phyloP scores from a whole-genome alignment of 306 rosid genomes.

The Quercus variabilis region DNA sequence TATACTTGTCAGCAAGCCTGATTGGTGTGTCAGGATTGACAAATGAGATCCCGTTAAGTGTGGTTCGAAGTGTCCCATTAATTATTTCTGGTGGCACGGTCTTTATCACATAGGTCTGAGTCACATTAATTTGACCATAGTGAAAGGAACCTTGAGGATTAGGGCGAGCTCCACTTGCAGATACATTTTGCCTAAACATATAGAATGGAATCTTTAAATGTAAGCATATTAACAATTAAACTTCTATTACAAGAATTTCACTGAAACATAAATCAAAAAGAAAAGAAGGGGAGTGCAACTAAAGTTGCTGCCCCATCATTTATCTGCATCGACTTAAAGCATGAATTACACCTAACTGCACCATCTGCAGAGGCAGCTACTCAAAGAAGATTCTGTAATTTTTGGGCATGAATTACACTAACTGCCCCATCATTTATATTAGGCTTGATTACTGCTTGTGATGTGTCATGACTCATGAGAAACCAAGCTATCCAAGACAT shows the following conservation, averaged over 20 bases:
- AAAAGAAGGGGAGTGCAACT: not conserved
- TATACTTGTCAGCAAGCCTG: constrained; percentile 71
- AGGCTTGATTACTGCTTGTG: not conserved
- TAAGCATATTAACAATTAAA: not conserved
- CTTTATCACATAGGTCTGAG: constrained; percentile 67
- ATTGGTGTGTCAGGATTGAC: constrained; percentile 63
- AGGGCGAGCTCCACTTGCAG: constrained; percentile 95
- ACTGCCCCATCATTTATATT: not conserved
- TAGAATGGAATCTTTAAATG: constrained; percentile 11
- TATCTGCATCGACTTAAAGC: not conserved
- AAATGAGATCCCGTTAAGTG: constrained; percentile 83
- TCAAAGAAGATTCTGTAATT: not conserved
- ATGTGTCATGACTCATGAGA: not conserved
- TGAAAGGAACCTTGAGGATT: constrained; percentile 92
- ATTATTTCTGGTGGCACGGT: constrained; percentile 50
- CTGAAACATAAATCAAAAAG: not conserved
- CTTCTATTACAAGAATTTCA: not conserved
- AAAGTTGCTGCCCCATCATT: too few relatives aligned
- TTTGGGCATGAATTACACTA: not conserved
- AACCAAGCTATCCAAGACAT: not conserved
- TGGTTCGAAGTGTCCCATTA: constrained; percentile 47
- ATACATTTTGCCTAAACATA: constrained; percentile 62
- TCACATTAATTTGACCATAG: constrained; percentile 75
- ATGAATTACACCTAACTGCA: not conserved
- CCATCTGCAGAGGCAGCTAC: not conserved